These are phyloP conservation scores for Achaetomiella virescens DNA, from an alignment of 495 filamentous ascomycete genomes.

Conservation along the genomic window DNA sequence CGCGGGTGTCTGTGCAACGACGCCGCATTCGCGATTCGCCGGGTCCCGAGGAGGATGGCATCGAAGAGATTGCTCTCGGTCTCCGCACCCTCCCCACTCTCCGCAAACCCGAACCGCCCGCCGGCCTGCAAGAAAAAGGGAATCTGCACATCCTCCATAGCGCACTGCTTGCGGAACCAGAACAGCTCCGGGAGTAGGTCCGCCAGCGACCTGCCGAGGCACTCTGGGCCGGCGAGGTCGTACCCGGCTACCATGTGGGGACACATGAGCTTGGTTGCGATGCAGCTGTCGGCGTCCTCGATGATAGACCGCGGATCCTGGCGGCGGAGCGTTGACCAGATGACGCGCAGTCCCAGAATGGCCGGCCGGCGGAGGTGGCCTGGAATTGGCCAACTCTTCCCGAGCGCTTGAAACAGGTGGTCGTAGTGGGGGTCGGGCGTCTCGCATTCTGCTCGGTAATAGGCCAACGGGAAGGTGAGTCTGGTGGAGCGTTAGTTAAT, in stretches of 20 bases:
- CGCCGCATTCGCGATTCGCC: slow-evolving; percentile 83
- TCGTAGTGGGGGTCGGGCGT: slow-evolving; percentile 54
- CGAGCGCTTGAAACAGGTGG: slow-evolving; percentile 62
- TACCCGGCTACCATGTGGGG: slow-evolving; percentile 79
- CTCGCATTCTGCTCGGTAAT: slow-evolving; percentile 53
- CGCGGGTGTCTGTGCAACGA: slow-evolving; percentile 88
- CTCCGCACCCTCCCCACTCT: slow-evolving; percentile 43
- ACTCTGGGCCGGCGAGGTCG: slow-evolving; percentile 84
- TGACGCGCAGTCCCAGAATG: slow-evolving; percentile 82
- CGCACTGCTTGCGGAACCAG: slow-evolving; percentile 85
- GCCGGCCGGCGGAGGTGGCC: slow-evolving; percentile 53
- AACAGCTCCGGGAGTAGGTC: slow-evolving; percentile 79
- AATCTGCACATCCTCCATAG: slow-evolving; percentile 71
- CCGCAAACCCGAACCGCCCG: slow-evolving; percentile 69
- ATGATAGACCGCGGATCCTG: slow-evolving; percentile 60
- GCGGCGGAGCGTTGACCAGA: slow-evolving; percentile 71
- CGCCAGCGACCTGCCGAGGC: slow-evolving; percentile 63
- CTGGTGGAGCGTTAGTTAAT: slow-evolving; percentile 27
- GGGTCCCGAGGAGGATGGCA: slow-evolving; percentile 76
- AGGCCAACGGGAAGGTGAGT: slow-evolving; percentile 55
- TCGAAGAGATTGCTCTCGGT: slow-evolving; percentile 87
- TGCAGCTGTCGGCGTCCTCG: slow-evolving; percentile 77
- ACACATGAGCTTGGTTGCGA: slow-evolving; percentile 68
- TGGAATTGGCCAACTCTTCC: slow-evolving; percentile 78
- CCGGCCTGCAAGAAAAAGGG: slow-evolving; percentile 96